Evolutionary conservation across 2,329 filamentous ascomycete species (phyloP).

Genomic region (Penicillium olsonii): DNA sequence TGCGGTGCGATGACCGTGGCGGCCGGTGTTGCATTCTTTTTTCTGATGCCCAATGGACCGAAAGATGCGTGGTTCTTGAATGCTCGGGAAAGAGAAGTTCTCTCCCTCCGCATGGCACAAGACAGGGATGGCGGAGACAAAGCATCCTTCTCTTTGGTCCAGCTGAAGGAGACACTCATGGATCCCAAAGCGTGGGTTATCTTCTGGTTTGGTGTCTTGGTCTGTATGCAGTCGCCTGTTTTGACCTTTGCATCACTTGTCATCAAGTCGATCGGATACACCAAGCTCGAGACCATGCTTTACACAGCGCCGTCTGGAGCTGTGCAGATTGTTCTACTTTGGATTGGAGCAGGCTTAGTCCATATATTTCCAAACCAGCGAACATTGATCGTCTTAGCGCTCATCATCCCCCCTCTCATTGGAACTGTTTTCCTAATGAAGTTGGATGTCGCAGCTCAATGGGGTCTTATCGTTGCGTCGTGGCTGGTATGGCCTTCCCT

Average conservation of each 20-base stretch:
- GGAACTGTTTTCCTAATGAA: slow-evolving; percentile 49
- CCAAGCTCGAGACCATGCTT: slow-evolving; percentile 49
- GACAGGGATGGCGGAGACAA: slow-evolving; percentile 46
- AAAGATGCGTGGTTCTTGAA: slow-evolving; percentile 54
- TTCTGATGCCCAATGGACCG: slow-evolving; percentile 45
- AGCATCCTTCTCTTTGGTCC: slow-evolving; percentile 46
- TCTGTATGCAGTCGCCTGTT: slow-evolving; percentile 51
- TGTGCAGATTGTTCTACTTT: slow-evolving; percentile 50
- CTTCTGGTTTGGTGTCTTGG: slow-evolving; percentile 50
- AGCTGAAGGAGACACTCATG: slow-evolving; percentile 48
- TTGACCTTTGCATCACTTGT: slow-evolving; percentile 54
- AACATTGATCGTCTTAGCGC: slow-evolving; percentile 40
- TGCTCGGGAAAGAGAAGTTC: slow-evolving; percentile 44
- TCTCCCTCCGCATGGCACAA: slow-evolving; percentile 39
- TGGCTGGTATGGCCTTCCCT: slow-evolving; percentile 43
- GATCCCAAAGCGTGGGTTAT: slow-evolving; percentile 50
- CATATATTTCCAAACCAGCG: slow-evolving; percentile 44
- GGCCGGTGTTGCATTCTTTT: slow-evolving; percentile 48
- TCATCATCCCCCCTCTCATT: slow-evolving; percentile 48
- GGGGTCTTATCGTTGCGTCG: slow-evolving; percentile 52
- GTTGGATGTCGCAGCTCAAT: slow-evolving; percentile 43
- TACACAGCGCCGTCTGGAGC: slow-evolving; percentile 53
- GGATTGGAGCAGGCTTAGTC: slow-evolving; percentile 47
- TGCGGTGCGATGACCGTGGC: slow-evolving; percentile 51
- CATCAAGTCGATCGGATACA: slow-evolving; percentile 51